Evolutionary conservation across 163 green algal species (phyloP).

Genomic region (Chlamydomonas reinhardtii): DNA sequence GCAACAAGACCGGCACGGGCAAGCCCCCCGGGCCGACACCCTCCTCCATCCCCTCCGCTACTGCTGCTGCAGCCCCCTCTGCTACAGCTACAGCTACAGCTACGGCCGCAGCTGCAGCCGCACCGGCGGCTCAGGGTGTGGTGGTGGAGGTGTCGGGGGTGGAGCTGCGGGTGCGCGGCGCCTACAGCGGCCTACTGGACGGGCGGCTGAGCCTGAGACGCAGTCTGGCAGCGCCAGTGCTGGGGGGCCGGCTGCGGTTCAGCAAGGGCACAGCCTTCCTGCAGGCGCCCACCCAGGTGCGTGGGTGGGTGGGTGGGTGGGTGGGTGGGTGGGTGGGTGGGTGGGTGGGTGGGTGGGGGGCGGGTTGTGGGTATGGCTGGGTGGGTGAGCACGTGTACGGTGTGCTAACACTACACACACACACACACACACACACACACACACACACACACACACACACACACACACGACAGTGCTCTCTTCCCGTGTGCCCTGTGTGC

Average conservation of each 20-base stretch:
- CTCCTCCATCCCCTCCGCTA: no score
- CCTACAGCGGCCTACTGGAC: slow-evolving; percentile 70
- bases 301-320: background rate
- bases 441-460: no score
- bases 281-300: slow-evolving; percentile 57
- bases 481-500: no score
- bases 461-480: no score
- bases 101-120: background rate
- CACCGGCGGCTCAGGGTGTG: background rate
- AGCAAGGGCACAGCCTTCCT: slow-evolving; percentile 76
- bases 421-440: no score
- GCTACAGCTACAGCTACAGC: no score
- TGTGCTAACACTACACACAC: no score
- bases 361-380: no score
- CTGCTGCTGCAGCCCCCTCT: no score
- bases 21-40: background rate
- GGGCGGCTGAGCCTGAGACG: slow-evolving; percentile 60
- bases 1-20: background rate
- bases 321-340: background rate
- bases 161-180: slow-evolving; percentile 79
- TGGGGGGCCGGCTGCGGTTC: slow-evolving; percentile 79
- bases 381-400: no score
- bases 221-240: slow-evolving; percentile 59
- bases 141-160: slow-evolving; percentile 63
- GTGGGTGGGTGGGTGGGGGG: no score